Conservation (phyloP, 2,329 filamentous ascomycete species). For the Epichloe festucae region DNA sequence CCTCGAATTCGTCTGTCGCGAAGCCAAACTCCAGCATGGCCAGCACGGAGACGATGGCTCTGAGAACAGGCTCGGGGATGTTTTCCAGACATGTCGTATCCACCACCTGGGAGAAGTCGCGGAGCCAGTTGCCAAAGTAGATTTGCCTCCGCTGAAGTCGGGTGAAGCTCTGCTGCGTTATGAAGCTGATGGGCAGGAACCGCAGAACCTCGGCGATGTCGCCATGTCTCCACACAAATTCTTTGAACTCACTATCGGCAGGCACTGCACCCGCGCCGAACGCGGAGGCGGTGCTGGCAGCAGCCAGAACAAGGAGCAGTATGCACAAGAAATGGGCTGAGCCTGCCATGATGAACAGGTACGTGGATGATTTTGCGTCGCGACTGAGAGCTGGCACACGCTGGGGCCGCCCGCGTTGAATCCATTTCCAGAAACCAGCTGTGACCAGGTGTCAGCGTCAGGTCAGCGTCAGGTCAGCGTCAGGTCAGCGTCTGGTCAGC, state of each 20-base stretch:
- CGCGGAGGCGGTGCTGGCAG: constrained; percentile 18
- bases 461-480: too few relatives aligned
- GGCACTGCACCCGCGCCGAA: constrained; percentile 28
- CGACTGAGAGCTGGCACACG: too few relatives aligned
- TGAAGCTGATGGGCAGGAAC: constrained; percentile 23
- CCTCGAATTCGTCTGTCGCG: constrained; percentile 68
- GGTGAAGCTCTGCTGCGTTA: constrained; percentile 25
- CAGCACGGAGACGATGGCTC: constrained; percentile 18
- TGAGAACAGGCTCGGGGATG: constrained; percentile 15
- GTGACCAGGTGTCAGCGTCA: too few relatives aligned
- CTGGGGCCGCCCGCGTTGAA: too few relatives aligned
- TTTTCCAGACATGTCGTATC: constrained; percentile 39
- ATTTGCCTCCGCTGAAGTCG: constrained; percentile 24
- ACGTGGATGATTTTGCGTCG: neutral
- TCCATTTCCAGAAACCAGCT: too few relatives aligned
- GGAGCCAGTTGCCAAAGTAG: constrained; percentile 31
- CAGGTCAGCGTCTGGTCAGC: too few relatives aligned
- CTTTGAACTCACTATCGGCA: constrained; percentile 24
- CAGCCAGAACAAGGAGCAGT: constrained; percentile 13
- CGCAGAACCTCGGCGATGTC: constrained; percentile 26
- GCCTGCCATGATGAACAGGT: neutral
- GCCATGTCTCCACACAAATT: constrained; percentile 28
- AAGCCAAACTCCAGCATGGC: constrained; percentile 36
- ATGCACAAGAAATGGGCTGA: constrained; percentile 4
- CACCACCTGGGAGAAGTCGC: constrained; percentile 67